Percentiles rank a stretch among this genome's conserved stretches.
These are phyloP conservation scores for Tillandsia fasciculata DNA, from an alignment of 176 grass and related monocot genomes.

Conservation along the genomic window DNA sequence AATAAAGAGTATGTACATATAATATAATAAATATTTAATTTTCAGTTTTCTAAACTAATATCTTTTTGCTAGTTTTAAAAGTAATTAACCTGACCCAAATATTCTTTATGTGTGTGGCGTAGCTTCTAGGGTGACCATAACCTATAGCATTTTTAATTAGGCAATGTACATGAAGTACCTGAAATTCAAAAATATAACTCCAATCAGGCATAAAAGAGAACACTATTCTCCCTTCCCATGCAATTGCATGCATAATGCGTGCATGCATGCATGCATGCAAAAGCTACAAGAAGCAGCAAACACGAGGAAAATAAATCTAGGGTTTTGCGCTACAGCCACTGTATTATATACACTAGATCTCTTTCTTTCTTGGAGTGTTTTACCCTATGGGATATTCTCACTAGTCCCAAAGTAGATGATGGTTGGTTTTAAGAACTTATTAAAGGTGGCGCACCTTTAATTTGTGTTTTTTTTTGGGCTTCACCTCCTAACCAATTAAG, in stretches of 20 bases:
- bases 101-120: no score
- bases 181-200: neutral
- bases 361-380: neutral
- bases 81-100: no score
- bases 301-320: neutral
- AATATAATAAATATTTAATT: no score
- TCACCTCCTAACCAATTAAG: neutral
- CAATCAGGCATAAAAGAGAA: neutral
- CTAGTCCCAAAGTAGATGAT: constrained; percentile 1
- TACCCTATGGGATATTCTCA: neutral
- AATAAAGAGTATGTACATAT: no score
- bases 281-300: no score
- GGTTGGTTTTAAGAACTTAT: no score
- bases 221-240: neutral
- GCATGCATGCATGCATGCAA: neutral
- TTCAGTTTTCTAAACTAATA: no score
- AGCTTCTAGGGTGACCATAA: no score
- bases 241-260: no score
- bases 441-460: neutral
- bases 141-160: no score
- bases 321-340: neutral
- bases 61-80: no score
- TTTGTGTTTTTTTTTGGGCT: neutral
- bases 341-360: neutral
- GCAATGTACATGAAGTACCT: no score